Base-by-base conservation (phyloP, 78 protist species). In the Dictyostelium purpureum region DNA sequence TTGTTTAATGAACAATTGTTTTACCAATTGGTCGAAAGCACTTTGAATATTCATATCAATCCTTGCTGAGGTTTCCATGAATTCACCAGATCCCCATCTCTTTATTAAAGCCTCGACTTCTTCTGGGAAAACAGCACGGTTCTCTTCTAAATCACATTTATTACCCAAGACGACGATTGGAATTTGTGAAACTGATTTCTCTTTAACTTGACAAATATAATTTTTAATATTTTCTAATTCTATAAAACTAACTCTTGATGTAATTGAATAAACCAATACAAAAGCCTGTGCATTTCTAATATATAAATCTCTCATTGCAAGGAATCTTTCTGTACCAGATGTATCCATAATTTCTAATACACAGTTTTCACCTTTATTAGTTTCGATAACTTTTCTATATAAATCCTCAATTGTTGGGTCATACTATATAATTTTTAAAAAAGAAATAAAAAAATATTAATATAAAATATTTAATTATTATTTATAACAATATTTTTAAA, bases 81-180 rank as follows among this genome's bases (percentile, higher is more conserved):
- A 95, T 35, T 77, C 75, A 2, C 71, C 51, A 52, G 94, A 21
- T 26, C 93, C 90, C 82, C 79, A 96, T 9, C 47, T 56, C 31
- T 69, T 63, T 21, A 95, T 95, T 10, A 69, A 38, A 0, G 45
- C 51, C 26, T 80, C 43, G 28, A 87, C 98, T n/a, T 89, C 93
- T 26, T 54, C 83, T 28, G 95, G 94, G n/a, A 96, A 18, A 26
- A 98, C 98, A 2, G 54, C 79, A 6, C 98, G 85, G 6, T 95
- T 94, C 7, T 10, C 90, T 65, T 91, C 99, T 0, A 98, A 82
- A 75, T 99, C 99, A 51, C 94, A 49, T 79, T 99, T 99, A 96
- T 99, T 99, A 14, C 98, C 99, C 7, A 95, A 88, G 9, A 98
- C 31, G 12, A 97, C 79, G 54, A 96, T 83, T 26, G 99, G 96